Base-by-base conservation (phyloP, 2,329 filamentous ascomycete species). In the Calycina herbarum region DNA sequence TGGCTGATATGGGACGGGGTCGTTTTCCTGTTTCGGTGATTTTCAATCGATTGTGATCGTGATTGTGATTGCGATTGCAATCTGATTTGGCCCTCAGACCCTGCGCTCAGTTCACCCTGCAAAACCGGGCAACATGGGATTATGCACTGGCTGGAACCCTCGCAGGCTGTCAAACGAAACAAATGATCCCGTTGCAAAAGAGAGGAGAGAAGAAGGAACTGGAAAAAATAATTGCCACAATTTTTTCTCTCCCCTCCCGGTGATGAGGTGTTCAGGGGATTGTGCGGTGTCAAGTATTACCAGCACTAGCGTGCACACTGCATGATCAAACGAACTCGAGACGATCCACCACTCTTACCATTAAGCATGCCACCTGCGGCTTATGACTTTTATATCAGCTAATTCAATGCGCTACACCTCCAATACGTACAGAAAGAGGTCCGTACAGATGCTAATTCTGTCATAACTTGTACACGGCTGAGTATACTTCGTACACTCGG, bases 91-190 rank as follows among this genome's bases (percentile, higher is more conserved):
- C 58, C 33, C 58, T 59, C 58, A 38, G 35, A 38, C 58, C 58
- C 58, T 42, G 58, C 57, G 57, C 33, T 59, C 33, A 59, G 31
- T 59, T 59, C 58, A 35, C 58, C 58, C 33, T 59, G 48, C 48
- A 8, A 27, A 24, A 27, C 24, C 20, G 48, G 20, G 8, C 48
- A 54, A 54, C 48, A 54, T 54, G 48, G 48, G 48, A 54, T 54
- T 54, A 24, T 54, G 48, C 48, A 51, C 45, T 11, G 10, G n/a
- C 20, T 51, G 20, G n/a, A 54, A 54, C 48, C 27, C 24, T 24
- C 48, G 20, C 48, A 24, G 11, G 10, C 35, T 38, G 45, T 20
- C 20, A 51, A 51, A 20, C 45, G 20, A 51, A 51, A 51, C 7
- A 54, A 54, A 54, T 27, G 38, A 17, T 27, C 48, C 48, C 1